phyloP scores from a whole-genome alignment of 2,329 filamentous ascomycete species.

The Macroventuria anomochaeta region DNA sequence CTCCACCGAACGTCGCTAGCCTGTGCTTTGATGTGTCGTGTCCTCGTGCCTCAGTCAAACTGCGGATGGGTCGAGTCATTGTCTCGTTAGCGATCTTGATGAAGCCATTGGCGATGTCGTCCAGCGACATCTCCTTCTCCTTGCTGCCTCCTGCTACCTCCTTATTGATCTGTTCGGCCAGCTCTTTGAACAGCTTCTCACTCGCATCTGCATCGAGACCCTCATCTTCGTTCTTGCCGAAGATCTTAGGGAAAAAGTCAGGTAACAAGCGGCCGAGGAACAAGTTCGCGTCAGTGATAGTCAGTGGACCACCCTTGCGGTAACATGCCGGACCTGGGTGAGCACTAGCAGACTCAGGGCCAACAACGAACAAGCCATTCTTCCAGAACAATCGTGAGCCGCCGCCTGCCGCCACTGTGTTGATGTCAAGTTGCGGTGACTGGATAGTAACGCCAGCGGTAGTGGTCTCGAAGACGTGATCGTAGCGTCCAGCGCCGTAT shows the following conservation, averaged over 20 bases:
- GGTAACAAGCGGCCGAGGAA: constrained; percentile 84
- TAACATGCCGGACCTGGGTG: constrained; percentile 92
- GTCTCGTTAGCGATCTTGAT: constrained; percentile 89
- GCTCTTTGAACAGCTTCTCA: constrained; percentile 73
- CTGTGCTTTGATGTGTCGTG: constrained; percentile 89
- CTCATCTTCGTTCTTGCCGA: constrained; percentile 86
- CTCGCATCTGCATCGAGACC: constrained; percentile 79
- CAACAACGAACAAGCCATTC: constrained; percentile 89
- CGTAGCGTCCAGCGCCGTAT: constrained; percentile 83
- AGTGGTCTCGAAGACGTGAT: constrained; percentile 93
- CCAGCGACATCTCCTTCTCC: constrained; percentile 70
- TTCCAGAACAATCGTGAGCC: constrained; percentile 85
- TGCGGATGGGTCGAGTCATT: constrained; percentile 89
- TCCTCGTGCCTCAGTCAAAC: constrained; percentile 88
- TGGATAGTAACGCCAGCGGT: constrained; percentile 95
- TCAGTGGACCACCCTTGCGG: constrained; percentile 84
- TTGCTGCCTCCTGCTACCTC: constrained; percentile 69
- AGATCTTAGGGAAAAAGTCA: constrained; percentile 94
- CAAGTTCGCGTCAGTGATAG: constrained; percentile 92
- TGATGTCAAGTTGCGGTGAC: constrained; percentile 90
- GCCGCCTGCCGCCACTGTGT: constrained; percentile 90
- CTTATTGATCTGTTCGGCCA: constrained; percentile 78
- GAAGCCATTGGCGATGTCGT: constrained; percentile 89
- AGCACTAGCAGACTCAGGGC: constrained; percentile 85
- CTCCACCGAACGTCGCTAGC: constrained; percentile 91